Evolutionary conservation across 2,329 filamentous ascomycete species (phyloP), one percentile per base, ranked within the genome.

Genomic region (Aspergillus fumigatiaffinis): DNA sequence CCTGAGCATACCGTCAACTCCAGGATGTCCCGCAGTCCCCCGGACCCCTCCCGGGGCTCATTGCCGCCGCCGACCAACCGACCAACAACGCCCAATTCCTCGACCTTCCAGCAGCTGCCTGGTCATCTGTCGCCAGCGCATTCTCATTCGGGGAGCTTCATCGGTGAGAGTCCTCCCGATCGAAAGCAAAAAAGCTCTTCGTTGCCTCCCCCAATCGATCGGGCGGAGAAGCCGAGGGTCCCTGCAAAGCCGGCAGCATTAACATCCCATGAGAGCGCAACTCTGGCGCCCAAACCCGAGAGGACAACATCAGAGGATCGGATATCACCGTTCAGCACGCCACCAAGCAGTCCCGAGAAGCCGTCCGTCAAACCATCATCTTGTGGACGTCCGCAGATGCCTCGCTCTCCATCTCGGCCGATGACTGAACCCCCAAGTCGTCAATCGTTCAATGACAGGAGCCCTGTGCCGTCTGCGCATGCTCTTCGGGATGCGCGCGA

Each of bases 261-360:
- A 57, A 64, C 66, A 32, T 69, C 71, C 64, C 60, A 71, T 62
- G 67, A 74, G 44, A 51, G 59, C 6, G 63, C 54, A 26, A 61
- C 65, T 8, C 65, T 74, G 26, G 59, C 70, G 28, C 72, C 70
- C 21, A 62, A 54, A 7, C 58, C 65, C 4, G 69, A 68, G 21
- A 61, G 55, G 8, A 58, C 60, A 1, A 61, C 69, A 5, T 68
- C 71, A 2, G 79, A 82, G 46, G 78, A 79, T 32, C 75, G 77
- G 52, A 68, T 86, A 0, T 96, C 93, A 1, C 92, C 93, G 0
- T 96, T 97, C 69, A 92, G 82, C 67, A 96, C 91, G 38, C 92
- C 92, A 20, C 91, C 92, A 0, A 87, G 86, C 64, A 93, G 88
- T 68, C 83, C 84, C 4, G 86, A 84, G 55, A 87, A 82, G 54